Conservation (phyloP, 805 yeast species). For the Blastobotrys attinorum region DNA sequence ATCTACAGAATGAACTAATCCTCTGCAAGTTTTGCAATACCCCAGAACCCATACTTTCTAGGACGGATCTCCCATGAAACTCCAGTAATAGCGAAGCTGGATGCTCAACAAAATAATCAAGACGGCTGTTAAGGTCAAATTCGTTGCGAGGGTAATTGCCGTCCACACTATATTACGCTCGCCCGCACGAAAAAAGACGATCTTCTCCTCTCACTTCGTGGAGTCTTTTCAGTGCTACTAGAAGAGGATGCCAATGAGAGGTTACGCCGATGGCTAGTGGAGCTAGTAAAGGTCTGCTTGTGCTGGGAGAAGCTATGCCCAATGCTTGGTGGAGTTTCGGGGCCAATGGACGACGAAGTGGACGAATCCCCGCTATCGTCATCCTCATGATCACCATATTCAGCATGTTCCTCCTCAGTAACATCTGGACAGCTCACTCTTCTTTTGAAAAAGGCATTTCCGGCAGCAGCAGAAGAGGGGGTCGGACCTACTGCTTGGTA, state of each 20-base stretch:
- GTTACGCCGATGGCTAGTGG: neutral
- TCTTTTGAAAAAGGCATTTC: neutral
- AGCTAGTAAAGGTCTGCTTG: neutral
- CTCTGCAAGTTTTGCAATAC: no score
- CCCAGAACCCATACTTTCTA: no score
- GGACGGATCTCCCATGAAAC: neutral
- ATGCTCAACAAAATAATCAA: neutral
- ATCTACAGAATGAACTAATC: no score
- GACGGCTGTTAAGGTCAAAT: neutral
- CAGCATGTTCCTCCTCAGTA: neutral
- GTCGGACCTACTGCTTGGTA: neutral
- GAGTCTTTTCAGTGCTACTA: neutral
- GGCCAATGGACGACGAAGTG: neutral
- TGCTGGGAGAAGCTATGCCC: no score
- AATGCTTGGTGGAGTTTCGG: neutral
- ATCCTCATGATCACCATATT: no score
- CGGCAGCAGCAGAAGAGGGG: no score
- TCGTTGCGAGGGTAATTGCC: conserved; percentile 7
- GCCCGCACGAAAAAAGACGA: conserved; percentile 9
- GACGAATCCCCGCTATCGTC: neutral
- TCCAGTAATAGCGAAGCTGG: neutral
- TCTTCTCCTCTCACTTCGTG: neutral
- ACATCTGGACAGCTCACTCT: neutral
- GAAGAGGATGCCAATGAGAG: neutral
- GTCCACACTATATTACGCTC: conserved; percentile 6